Evolutionary conservation across 768 basidiomycete genomes (phyloP), one percentile per base, ranked within the genome.

Genomic region (Mycena albidolilacea): DNA sequence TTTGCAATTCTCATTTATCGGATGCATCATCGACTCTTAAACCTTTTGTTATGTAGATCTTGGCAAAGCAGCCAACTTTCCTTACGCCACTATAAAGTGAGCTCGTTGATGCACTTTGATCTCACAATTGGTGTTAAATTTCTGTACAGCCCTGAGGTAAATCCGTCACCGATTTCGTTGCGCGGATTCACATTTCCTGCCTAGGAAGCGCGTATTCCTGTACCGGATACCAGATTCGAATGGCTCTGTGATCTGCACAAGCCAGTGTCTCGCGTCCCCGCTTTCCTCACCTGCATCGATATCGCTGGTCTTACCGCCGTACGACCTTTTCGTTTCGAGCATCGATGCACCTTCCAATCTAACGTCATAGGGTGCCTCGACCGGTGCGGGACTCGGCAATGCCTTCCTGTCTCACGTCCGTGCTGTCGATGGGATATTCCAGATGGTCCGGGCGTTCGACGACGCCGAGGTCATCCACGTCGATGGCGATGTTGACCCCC

Each of bases 401-500:
- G 91, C 97, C 37, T 99, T 99, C 88, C 85, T 99, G 81, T 97
- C 97, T 12, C 96, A 99, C 81, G 97, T 99, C 54, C 94, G 98
- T 69, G 95, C 98, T 11, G 97, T 99, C 72, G 98, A 99, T 80
- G 98, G 98, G 78, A 99, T 99, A 79, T 99, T 99, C 88, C 98
- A 99, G 81, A 93, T 98, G 74, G 92, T 99, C 69, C 95, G 98
- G 64, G 97, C 97, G 7, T 99, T 99, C 81, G 98, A 99, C 79
- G 98, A 99, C 79, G 93, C 97, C n/a, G 98, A 99, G 78, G 97
- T 99, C 81, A 99, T 94, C 77, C 98, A 99, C 82, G 97, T 99
- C 74, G 98, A 99, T 84, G 98, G 98, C 55, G 98, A 99, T 77
- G 97, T 99, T 69, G 89, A 99, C 83, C 98, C 98, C 12, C 74